A percentile compares a stretch with the other conserved stretches of the same genome.
These are phyloP conservation scores for Boletus speciosus DNA, from an alignment of 768 basidiomycete genomes.

Conservation along the genomic window DNA sequence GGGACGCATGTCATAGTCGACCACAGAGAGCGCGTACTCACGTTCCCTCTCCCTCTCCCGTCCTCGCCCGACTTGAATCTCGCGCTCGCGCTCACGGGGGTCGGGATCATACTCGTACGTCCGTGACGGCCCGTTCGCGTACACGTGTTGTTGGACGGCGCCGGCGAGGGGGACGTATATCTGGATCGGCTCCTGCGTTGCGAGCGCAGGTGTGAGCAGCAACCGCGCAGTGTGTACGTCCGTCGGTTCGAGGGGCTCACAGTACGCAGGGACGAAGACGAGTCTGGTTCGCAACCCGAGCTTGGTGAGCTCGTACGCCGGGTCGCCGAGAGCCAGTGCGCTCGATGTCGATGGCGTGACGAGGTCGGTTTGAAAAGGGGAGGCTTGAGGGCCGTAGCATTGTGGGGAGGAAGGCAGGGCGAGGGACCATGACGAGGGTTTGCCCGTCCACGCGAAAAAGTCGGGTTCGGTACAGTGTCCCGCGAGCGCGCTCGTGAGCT, in stretches of 20 bases:
- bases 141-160: background rate
- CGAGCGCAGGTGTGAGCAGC: conserved; percentile 19
- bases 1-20: conserved; percentile 21
- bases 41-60: conserved; percentile 6
- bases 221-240: conserved; percentile 12
- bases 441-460: conserved; percentile 22
- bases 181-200: conserved; percentile 21
- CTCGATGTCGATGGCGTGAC: background rate
- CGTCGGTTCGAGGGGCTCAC: conserved; percentile 17
- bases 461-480: conserved; percentile 19
- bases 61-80: conserved; percentile 3
- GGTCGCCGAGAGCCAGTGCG: conserved; percentile 12
- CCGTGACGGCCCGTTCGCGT: conserved; percentile 2
- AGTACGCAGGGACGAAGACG: conserved; percentile 21
- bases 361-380: conserved; percentile 6
- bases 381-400: conserved; percentile 12
- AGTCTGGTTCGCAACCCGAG: conserved; percentile 18
- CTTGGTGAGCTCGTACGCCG: conserved; percentile 23
- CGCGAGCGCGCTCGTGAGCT: conserved; percentile 16
- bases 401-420: conserved; percentile 22
- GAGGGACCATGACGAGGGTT: conserved; percentile 24
- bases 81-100: conserved; percentile 1
- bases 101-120: conserved; percentile 3
- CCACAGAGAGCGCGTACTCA: conserved; percentile 21
- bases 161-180: conserved; percentile 6